Conservation (phyloP, 257 asterid species). For the Eustoma russellianum region DNA sequence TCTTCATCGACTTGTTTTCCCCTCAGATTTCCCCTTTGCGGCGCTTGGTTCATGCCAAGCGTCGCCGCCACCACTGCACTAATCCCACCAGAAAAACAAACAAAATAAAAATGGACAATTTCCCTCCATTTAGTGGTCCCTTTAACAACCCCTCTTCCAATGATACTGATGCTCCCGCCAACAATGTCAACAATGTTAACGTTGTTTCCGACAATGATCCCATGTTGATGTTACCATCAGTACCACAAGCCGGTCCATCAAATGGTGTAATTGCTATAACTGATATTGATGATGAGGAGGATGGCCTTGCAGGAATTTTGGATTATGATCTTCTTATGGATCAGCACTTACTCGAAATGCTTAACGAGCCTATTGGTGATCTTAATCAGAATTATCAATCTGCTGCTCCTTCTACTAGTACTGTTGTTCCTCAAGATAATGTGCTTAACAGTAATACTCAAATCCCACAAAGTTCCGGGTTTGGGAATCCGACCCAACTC, state of each 20-base stretch:
- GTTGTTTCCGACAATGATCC: constrained; percentile 13
- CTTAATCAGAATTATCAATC: constrained; percentile 6
- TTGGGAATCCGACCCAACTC: constrained; percentile 28
- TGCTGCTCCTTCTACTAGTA: constrained; percentile 14
- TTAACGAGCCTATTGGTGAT: constrained; percentile 13
- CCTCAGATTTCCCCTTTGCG: background rate
- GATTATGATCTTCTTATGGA: too few relatives aligned
- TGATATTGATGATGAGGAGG: too few relatives aligned
- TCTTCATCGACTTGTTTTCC: background rate
- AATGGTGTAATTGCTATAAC: too few relatives aligned
- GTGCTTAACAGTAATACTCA: background rate
- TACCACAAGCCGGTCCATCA: too few relatives aligned
- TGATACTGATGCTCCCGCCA: constrained; percentile 1
- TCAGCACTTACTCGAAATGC: background rate
- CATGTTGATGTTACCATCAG: background rate
- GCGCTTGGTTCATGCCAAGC: constrained; percentile 47
- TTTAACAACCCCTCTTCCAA: too few relatives aligned
- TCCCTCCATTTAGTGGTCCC: background rate
- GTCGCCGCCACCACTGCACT: constrained; percentile 20
- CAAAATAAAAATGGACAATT: constrained; percentile 24
- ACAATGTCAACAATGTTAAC: constrained; percentile 1
- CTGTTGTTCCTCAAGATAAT: constrained; percentile 5
- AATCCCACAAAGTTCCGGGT: constrained; percentile 7
- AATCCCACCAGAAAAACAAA: too few relatives aligned
- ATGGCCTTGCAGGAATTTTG: too few relatives aligned